A percentile compares a stretch with the other conserved stretches of the same genome.
Evolutionary conservation across 2,329 filamentous ascomycete genomes (phyloP).

Genomic region (Arthrobotrys conoides): DNA sequence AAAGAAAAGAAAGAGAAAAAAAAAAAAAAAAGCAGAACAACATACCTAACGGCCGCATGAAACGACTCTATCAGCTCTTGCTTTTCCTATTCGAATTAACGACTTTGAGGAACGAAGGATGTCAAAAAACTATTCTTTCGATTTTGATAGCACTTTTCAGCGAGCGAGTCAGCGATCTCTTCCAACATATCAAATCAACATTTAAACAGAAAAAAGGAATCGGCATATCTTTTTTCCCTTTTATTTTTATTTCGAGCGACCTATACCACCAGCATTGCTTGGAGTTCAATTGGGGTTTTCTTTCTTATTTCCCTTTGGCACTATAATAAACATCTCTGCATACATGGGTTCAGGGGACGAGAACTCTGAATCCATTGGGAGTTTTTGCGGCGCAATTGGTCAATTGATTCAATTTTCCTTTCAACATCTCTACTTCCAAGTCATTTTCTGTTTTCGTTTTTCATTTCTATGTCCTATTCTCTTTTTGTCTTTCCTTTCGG

Average conservation of each 20-base stretch:
- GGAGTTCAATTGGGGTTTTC: constrained; percentile 54
- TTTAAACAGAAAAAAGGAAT: constrained; percentile 18
- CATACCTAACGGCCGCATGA: constrained; percentile 53
- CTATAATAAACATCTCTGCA: constrained; percentile 49
- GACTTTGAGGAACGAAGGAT: constrained; percentile 55
- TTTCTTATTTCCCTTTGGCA: constrained; percentile 25
- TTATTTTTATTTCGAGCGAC: constrained; percentile 41
- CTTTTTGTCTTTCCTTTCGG: constrained; percentile 10
- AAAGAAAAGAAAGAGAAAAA: neutral
- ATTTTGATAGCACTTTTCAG: constrained; percentile 56
- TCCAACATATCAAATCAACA: neutral
- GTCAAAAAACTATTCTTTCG: constrained; percentile 53
- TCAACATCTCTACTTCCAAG: constrained; percentile 10
- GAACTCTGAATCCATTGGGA: constrained; percentile 49
- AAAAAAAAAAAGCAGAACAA: neutral
- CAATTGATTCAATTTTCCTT: neutral
- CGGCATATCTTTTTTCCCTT: constrained; percentile 28
- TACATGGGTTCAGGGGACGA: constrained; percentile 31
- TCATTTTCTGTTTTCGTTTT: constrained; percentile 3
- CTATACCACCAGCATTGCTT: constrained; percentile 56
- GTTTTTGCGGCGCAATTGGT: constrained; percentile 51
- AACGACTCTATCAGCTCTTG: constrained; percentile 29
- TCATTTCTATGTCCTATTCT: neutral
- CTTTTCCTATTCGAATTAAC: constrained; percentile 43
- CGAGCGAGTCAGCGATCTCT: constrained; percentile 49